Evolutionary conservation across 1,284 basidiomycete species (phyloP).

Genomic region (Agaricales sp.): DNA sequence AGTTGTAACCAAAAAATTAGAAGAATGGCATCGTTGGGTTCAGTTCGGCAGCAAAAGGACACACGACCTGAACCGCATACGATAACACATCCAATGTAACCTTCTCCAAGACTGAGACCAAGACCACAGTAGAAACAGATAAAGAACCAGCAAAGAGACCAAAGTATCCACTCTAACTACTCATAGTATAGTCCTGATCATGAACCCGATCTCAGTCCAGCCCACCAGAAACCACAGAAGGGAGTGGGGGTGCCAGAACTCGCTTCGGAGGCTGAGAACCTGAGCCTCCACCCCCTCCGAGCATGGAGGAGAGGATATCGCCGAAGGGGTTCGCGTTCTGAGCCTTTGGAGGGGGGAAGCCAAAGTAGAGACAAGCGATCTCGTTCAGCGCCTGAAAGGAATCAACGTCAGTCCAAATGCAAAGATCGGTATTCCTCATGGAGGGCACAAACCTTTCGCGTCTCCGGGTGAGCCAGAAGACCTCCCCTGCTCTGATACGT

Average conservation of each 20-base stretch:
- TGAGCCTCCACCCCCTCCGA: slow-evolving; percentile 53
- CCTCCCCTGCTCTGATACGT: slow-evolving; percentile 67
- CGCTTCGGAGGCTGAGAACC: slow-evolving; percentile 14
- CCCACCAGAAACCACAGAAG: background rate
- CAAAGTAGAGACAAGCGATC: slow-evolving; percentile 70
- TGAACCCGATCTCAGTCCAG: too few species aligned
- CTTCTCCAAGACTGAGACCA: too few species aligned
- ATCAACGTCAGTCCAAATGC: slow-evolving; percentile 5
- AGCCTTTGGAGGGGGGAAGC: slow-evolving; percentile 61
- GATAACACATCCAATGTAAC: too few species aligned
- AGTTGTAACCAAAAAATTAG: too few species aligned
- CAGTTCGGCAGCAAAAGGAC: too few species aligned
- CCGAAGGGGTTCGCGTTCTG: slow-evolving; percentile 71
- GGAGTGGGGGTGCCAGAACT: background rate
- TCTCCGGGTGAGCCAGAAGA: slow-evolving; percentile 51
- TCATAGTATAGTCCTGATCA: too few species aligned
- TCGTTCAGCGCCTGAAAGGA: slow-evolving; percentile 34
- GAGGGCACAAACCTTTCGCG: slow-evolving; percentile 54
- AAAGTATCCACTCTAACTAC: too few species aligned
- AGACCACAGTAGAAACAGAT: too few species aligned
- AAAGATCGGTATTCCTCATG: background rate
- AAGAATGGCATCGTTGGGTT: too few species aligned
- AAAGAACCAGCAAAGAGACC: too few species aligned
- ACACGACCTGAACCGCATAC: too few species aligned
- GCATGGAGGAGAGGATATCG: slow-evolving; percentile 76